Base-by-base conservation (phyloP, 2,329 filamentous ascomycete species). In the Rutstroemia sp. region DNA sequence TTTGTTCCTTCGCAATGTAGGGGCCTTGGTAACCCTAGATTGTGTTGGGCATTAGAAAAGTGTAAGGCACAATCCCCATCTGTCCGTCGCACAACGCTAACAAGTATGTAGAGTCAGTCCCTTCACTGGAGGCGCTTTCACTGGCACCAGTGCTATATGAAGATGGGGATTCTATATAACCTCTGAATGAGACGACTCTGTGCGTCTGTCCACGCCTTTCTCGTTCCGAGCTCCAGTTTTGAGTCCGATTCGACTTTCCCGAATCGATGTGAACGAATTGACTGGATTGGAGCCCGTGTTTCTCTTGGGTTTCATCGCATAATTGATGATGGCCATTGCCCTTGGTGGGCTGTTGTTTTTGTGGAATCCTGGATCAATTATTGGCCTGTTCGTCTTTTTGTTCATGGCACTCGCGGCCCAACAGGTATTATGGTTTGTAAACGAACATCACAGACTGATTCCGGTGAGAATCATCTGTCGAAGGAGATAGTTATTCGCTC, bases 121-220 rank as follows among this genome's bases (percentile, higher is more conserved):
- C 19, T 39, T 48, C 21, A 54, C 48, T 27, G 44, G 44, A n/a
- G 50, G 76, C 12, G 73, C 71, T 0, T 77, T 79, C 46, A 68
- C 69, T 6, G 72, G 73, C 25, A 71, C 65, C 10, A 57, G 67
- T 0, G 75, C 71, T 1, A 73, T 69, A 0, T 79, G 76, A 76
- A 60, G 77, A 48, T 77, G 72, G 72, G 69, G 68, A 1, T 78
- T 14, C 6, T 40, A 40, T 14, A 5, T 10, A 12, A 16, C 38
- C 38, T 40, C 12, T 19, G 12, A 64, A 72, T 77, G 0, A 78
- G 69, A 8, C 74, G 62, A 30, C 64, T 68, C 2, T 71, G 70
- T 14, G 66, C 69, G 21, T 58, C 68, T 1, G 69, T 77, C 34
- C 61, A 75, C 30, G 58, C 77, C 60, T 71, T 73, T 52, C 72